These are phyloP conservation scores for Kwoniella mangroviensis DNA, from an alignment of 768 basidiomycete species.

Conservation along the genomic window DNA sequence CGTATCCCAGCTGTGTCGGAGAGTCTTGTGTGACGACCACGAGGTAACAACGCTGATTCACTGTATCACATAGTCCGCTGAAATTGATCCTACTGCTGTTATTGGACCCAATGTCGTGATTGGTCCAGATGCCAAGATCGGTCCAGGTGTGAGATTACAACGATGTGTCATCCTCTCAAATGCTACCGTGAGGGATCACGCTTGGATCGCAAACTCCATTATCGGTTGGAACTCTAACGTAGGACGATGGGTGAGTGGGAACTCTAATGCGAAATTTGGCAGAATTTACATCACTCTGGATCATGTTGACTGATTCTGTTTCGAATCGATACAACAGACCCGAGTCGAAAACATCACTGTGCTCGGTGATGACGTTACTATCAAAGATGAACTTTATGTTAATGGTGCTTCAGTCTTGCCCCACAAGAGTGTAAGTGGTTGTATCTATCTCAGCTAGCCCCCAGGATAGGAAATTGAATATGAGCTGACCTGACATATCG, in stretches of 20 bases:
- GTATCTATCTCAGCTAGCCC: neutral
- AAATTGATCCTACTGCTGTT: slow-evolving; percentile 58
- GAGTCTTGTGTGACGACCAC: too few species aligned
- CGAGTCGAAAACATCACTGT: slow-evolving; percentile 60
- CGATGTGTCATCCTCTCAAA: slow-evolving; percentile 62
- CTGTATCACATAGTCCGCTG: slow-evolving; percentile 41
- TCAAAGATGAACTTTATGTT: slow-evolving; percentile 62
- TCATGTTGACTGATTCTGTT: too few species aligned
- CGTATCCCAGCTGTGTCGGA: too few species aligned
- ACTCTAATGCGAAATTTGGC: neutral
- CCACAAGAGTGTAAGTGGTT: slow-evolving; percentile 57
- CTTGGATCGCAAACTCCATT: slow-evolving; percentile 61
- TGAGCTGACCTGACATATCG: neutral
- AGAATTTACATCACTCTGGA: neutral
- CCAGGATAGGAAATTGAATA: neutral
- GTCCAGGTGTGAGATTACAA: slow-evolving; percentile 60
- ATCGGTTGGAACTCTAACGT: slow-evolving; percentile 60
- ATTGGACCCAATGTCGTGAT: slow-evolving; percentile 63
- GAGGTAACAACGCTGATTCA: neutral
- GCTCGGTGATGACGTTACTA: slow-evolving; percentile 61
- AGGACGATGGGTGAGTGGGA: slow-evolving; percentile 57
- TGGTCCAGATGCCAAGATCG: slow-evolving; percentile 61
- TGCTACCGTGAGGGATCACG: slow-evolving; percentile 61
- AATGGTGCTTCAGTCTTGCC: slow-evolving; percentile 60
- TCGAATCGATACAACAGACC: slow-evolving; percentile 22